Percentiles rank a stretch among this genome's conserved stretches.
phyloP scores from a whole-genome alignment of 2,329 filamentous ascomycete species.

The Cladosporium sp. region DNA sequence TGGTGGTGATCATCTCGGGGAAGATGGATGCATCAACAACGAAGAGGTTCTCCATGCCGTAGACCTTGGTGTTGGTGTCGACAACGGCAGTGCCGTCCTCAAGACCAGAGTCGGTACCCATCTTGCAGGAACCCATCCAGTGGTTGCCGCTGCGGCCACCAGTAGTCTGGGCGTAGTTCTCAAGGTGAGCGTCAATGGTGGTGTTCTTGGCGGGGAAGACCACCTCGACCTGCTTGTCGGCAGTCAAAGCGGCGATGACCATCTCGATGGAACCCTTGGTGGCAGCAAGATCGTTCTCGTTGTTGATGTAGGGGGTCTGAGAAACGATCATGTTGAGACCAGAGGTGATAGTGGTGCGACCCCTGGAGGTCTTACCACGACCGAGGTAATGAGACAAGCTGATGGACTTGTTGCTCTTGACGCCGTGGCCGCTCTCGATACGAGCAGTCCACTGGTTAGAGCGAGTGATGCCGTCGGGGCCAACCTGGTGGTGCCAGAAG shows the following conservation, averaged over 20 bases:
- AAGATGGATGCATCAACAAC: conserved; percentile 70
- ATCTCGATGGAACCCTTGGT: conserved; percentile 67
- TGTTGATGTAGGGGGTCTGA: conserved; percentile 60
- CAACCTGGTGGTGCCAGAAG: conserved; percentile 61
- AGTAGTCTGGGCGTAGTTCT: conserved; percentile 49
- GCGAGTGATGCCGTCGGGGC: conserved; percentile 60
- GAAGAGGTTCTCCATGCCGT: conserved; percentile 68
- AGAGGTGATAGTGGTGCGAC: conserved; percentile 61
- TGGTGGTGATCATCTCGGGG: conserved; percentile 68
- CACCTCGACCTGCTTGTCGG: conserved; percentile 59
- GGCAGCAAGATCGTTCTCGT: conserved; percentile 61
- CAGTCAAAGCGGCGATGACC: conserved; percentile 56
- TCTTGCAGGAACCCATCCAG: conserved; percentile 46
- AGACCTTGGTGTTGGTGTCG: conserved; percentile 53
- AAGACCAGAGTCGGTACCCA: conserved; percentile 49
- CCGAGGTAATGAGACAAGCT: conserved; percentile 61
- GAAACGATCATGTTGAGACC: conserved; percentile 61
- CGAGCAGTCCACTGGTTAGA: conserved; percentile 68
- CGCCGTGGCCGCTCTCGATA: conserved; percentile 59
- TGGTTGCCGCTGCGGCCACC: conserved; percentile 47
- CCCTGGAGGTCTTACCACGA: conserved; percentile 63
- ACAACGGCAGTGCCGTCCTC: conserved; percentile 48
- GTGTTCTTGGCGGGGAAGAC: conserved; percentile 56
- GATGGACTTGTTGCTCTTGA: conserved; percentile 42
- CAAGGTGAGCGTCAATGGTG: conserved; percentile 57